These are phyloP conservation scores for Sporobolomyces pararoseus DNA, from an alignment of 768 basidiomycete species.

Conservation along the genomic window DNA sequence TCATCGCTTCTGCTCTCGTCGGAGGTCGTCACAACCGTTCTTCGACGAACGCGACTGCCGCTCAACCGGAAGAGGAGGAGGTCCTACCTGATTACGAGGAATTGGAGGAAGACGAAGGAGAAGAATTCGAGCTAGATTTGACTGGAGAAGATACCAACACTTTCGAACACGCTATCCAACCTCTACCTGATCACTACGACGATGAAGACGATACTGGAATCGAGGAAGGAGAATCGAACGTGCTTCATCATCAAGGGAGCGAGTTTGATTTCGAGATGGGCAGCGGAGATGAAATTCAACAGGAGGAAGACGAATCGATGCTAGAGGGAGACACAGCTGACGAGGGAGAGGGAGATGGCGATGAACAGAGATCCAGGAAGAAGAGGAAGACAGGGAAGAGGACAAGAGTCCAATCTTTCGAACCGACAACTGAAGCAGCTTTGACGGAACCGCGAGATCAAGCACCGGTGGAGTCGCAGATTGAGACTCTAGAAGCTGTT, in stretches of 20 bases:
- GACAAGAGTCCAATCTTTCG: not conserved
- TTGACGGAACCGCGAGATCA: no score
- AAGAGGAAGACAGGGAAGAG: not conserved
- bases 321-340: not conserved
- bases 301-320: not conserved
- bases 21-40: slow-evolving; percentile 42
- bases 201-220: not conserved
- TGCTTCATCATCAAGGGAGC: slow-evolving; percentile 10
- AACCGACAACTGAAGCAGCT: not conserved
- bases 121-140: slow-evolving; percentile 16
- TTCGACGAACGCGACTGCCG: not conserved
- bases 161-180: slow-evolving; percentile 9
- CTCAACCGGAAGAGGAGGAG: not conserved
- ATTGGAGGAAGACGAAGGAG: not conserved
- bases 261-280: slow-evolving; percentile 16
- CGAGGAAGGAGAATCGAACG: slow-evolving; percentile 3
- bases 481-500: no score
- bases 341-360: not conserved
- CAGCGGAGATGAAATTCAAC: slow-evolving; percentile 1
- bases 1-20: slow-evolving; percentile 23
- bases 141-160: not conserved
- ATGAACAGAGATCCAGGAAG: not conserved
- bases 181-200: not conserved
- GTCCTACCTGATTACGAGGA: no score
- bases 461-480: no score